Conservation (phyloP, 2,329 filamentous ascomycete genomes). For the Apiospora koreana region DNA sequence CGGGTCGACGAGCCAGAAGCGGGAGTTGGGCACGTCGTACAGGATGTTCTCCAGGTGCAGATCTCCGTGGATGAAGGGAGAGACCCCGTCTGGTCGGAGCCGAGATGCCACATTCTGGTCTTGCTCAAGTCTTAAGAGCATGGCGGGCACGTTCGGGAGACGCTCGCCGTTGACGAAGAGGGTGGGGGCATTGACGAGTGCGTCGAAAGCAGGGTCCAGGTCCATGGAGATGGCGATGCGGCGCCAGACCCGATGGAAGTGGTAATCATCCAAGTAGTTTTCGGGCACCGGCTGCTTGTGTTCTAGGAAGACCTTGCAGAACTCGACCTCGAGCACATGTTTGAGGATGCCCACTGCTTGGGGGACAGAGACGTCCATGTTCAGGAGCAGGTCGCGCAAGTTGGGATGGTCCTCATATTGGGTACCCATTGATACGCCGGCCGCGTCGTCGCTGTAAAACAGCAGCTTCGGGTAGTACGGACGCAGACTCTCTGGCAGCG, state of each 20-base stretch:
- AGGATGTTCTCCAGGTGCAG: not conserved
- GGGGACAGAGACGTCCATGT: not conserved
- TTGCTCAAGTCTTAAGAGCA: not conserved
- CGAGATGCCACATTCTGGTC: not conserved
- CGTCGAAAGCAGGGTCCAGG: not conserved
- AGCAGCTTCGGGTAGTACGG: not conserved
- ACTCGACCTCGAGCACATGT: not conserved
- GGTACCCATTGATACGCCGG: not conserved
- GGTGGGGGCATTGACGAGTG: not conserved
- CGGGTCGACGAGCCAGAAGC: not conserved
- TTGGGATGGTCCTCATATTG: not conserved
- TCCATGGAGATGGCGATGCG: not conserved
- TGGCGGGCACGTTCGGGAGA: not conserved
- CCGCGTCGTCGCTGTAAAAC: not conserved
- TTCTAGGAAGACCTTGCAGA: not conserved
- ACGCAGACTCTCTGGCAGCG: not conserved
- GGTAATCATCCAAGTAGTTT: not conserved
- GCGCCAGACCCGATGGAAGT: not conserved
- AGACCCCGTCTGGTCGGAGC: not conserved
- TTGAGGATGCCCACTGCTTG: not conserved
- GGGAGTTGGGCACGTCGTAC: not conserved
- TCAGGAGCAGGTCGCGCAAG: not conserved
- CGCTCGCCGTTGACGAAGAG: not conserved
- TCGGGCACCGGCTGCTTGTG: not conserved
- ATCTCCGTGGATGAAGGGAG: not conserved